Percentiles rank a stretch among this genome's conserved stretches.
phyloP scores from a whole-genome alignment of 495 filamentous ascomycete genomes.

The Parathielavia appendiculata region DNA sequence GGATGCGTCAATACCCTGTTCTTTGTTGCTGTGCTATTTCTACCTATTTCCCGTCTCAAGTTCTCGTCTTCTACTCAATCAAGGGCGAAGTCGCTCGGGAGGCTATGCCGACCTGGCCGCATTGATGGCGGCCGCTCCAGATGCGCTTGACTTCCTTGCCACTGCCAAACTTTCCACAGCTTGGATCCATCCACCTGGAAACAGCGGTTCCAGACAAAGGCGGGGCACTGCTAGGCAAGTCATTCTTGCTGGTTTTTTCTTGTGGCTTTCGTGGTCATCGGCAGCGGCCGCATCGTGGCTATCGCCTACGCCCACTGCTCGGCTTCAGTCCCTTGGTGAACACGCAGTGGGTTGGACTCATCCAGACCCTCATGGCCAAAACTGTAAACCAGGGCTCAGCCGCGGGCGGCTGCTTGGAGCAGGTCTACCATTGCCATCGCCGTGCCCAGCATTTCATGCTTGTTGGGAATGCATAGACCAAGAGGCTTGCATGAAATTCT shows the following conservation, averaged over 20 bases:
- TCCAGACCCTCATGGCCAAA: no score
- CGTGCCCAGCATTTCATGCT: no score
- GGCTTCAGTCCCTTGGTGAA: not conserved
- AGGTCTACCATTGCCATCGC: no score
- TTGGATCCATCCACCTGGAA: not conserved
- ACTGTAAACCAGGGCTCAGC: no score
- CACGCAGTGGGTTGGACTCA: no score
- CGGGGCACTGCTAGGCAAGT: constrained; percentile 1
- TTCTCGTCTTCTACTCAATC: no score
- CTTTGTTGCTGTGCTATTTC: not conserved
- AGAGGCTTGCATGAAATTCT: no score
- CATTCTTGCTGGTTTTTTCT: not conserved
- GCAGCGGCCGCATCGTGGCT: constrained; percentile 11
- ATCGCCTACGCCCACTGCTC: not conserved
- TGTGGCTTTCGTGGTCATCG: constrained; percentile 1
- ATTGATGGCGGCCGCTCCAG: not conserved
- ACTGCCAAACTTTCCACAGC: not conserved
- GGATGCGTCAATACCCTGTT: not conserved
- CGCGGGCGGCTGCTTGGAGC: no score
- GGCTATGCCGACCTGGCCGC: constrained; percentile 6
- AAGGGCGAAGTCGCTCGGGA: not conserved
- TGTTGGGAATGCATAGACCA: no score
- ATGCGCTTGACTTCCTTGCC: not conserved
- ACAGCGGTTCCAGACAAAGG: not conserved
- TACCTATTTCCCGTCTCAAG: not conserved